phyloP scores from a whole-genome alignment of 805 yeast species.

The Cyberlindnera xishuangbannaensis region DNA sequence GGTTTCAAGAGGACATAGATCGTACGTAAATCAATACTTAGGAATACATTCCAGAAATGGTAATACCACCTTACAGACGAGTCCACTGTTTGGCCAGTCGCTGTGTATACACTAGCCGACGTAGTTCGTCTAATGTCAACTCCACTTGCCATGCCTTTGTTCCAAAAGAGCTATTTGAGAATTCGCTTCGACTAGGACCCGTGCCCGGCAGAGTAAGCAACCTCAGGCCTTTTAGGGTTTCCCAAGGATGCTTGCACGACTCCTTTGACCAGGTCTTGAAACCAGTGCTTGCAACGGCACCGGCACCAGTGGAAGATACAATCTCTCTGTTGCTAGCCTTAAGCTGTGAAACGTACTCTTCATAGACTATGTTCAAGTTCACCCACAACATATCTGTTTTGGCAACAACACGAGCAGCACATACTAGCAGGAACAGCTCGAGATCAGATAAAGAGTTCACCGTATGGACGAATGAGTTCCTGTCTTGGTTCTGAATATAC shows the following conservation, averaged over 20 bases:
- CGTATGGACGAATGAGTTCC: conserved; percentile 21
- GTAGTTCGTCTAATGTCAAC: conserved; percentile 22
- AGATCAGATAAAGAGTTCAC: conserved; percentile 52
- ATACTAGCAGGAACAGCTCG: conserved; percentile 65
- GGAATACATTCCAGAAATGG: too few species aligned
- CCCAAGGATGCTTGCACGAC: conserved; percentile 71
- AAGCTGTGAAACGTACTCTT: conserved; percentile 62
- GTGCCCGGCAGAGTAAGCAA: conserved; percentile 16
- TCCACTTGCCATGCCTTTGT: conserved; percentile 25
- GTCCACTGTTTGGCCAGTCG: conserved; percentile 24
- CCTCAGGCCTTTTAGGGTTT: conserved; percentile 36
- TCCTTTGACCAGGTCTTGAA: conserved; percentile 55
- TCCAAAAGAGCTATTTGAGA: conserved; percentile 18
- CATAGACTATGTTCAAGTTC: conserved; percentile 71
- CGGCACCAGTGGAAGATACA: conserved; percentile 22
- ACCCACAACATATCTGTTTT: conserved; percentile 53
- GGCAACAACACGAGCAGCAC: conserved; percentile 66
- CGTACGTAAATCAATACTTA: too few species aligned
- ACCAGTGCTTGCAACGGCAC: conserved; percentile 27
- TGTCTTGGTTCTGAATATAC: conserved; percentile 26
- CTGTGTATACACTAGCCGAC: conserved; percentile 12
- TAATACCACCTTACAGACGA: conserved; percentile 19
- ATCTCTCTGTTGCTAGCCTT: conserved; percentile 35
- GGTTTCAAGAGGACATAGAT: too few species aligned
- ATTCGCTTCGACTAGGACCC: conserved; percentile 6